Evolutionary conservation across 306 rosid genomes (phyloP).

Genomic region (Acacia acuminata): DNA sequence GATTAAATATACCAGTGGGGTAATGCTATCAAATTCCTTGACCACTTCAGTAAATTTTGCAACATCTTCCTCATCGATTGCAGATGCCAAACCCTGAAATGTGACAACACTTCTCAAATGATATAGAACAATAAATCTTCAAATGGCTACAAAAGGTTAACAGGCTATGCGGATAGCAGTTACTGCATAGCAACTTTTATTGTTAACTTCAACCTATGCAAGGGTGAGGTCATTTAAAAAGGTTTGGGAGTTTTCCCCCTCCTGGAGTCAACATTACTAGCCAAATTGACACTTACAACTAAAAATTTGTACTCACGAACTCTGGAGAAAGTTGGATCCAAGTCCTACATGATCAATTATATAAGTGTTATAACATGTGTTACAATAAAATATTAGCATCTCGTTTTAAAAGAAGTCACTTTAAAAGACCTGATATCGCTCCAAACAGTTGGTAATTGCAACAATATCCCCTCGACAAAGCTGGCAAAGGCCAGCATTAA

Average conservation of each 20-base stretch:
- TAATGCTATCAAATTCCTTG: slow-evolving; percentile 42
- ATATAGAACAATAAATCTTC: slow-evolving; percentile 18
- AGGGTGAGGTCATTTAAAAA: background rate
- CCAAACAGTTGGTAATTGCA: slow-evolving; percentile 80
- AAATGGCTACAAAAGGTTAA: slow-evolving; percentile 20
- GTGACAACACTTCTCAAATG: slow-evolving; percentile 10
- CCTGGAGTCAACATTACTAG: background rate
- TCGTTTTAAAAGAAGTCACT: background rate
- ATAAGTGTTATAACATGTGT: slow-evolving; percentile 3
- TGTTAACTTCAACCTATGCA: background rate
- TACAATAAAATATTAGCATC: slow-evolving; percentile 1
- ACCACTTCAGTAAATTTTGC: slow-evolving; percentile 41
- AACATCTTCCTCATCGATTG: slow-evolving; percentile 56
- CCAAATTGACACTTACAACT: slow-evolving; percentile 42
- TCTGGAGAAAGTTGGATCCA: slow-evolving; percentile 60
- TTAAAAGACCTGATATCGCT: slow-evolving; percentile 70
- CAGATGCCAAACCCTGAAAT: slow-evolving; percentile 50
- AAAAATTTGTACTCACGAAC: slow-evolving; percentile 51
- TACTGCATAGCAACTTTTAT: background rate
- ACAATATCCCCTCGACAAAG: slow-evolving; percentile 76
- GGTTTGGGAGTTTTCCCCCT: background rate
- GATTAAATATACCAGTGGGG: slow-evolving; percentile 42
- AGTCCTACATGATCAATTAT: slow-evolving; percentile 43
- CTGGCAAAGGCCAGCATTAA: slow-evolving; percentile 88
- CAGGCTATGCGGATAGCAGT: slow-evolving; percentile 16